phyloP scores from a whole-genome alignment of 192 early-diverging fungal genomes.

The Pilaira anomala region DNA sequence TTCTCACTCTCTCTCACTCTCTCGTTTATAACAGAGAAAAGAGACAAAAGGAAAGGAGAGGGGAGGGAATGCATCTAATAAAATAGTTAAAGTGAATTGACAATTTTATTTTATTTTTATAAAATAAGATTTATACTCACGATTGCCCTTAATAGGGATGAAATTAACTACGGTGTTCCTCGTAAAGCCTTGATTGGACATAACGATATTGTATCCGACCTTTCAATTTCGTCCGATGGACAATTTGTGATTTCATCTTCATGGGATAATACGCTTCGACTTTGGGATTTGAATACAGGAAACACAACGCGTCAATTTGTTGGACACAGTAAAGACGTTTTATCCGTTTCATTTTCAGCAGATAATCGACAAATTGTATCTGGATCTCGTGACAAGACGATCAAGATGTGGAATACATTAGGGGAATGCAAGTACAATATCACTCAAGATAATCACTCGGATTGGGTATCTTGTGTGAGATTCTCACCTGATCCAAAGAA shows the following conservation, averaged over 20 bases:
- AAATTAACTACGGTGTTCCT: conserved; percentile 86
- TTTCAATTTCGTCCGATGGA: conserved; percentile 97
- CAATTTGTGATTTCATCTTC: conserved; percentile 96
- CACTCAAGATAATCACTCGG: conserved; percentile 90
- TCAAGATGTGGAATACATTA: conserved; percentile 99
- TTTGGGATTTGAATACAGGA: conserved; percentile 97
- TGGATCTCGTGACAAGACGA: conserved; percentile 94
- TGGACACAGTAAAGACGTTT: conserved; percentile 93
- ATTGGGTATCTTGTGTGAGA: conserved; percentile 97
- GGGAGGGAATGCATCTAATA: not conserved
- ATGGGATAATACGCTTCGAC: conserved; percentile 98
- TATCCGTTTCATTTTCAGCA: conserved; percentile 97
- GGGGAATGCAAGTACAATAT: conserved; percentile 99
- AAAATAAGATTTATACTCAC: conserved; percentile 10
- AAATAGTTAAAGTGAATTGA: conserved; percentile 10
- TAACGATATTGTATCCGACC: conserved; percentile 98
- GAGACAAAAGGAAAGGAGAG: not conserved
- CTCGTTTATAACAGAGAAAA: not conserved
- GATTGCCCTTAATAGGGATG: conserved; percentile 57
- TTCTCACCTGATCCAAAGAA: conserved; percentile 97
- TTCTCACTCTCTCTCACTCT: too few relatives aligned
- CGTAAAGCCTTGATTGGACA: conserved; percentile 88
- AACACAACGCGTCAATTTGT: conserved; percentile 91
- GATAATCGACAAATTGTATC: conserved; percentile 99
- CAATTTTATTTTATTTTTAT: conserved; percentile 14